Percentiles rank a stretch among this genome's conserved stretches.
phyloP scores from a whole-genome alignment of 2,329 filamentous ascomycete species.

The Colletotrichum somersetense region DNA sequence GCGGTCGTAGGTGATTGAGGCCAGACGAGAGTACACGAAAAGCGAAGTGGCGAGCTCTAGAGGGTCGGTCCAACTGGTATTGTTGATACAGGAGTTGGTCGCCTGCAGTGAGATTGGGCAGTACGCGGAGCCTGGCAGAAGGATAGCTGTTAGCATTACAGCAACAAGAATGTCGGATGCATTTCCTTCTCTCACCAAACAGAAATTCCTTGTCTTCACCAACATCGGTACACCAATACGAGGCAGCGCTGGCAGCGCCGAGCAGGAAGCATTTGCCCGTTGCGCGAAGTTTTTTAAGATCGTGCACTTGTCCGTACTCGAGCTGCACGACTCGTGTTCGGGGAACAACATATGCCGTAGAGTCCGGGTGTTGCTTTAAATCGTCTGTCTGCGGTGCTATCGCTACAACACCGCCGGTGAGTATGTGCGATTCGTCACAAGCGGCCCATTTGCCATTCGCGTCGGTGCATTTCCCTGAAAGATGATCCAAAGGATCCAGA shows the following conservation, averaged over 20 bases:
- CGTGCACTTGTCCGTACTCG: constrained; percentile 27
- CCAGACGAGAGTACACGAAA: constrained; percentile 27
- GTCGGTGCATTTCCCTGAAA: constrained; percentile 3
- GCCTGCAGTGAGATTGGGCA: constrained; percentile 31
- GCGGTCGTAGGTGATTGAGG: constrained; percentile 36
- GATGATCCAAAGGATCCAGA: constrained; percentile 13
- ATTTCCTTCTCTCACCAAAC: constrained; percentile 21
- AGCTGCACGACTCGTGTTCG: constrained; percentile 22
- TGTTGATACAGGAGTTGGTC: constrained; percentile 23
- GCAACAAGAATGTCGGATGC: accelerated
- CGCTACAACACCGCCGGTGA: constrained; percentile 26
- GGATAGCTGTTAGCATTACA: background rate
- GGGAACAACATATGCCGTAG: constrained; percentile 26
- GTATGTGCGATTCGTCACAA: constrained; percentile 32
- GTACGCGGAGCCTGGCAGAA: constrained; percentile 25
- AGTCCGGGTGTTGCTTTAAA: constrained; percentile 10
- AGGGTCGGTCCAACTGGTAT: constrained; percentile 21
- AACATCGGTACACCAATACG: constrained; percentile 33
- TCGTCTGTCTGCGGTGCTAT: constrained; percentile 31
- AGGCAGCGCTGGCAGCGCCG: constrained; percentile 23
- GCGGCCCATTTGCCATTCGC: constrained; percentile 18
- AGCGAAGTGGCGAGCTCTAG: constrained; percentile 26
- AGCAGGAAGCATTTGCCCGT: constrained; percentile 28
- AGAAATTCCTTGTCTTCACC: constrained; percentile 12
- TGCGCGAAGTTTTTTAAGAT: constrained; percentile 8